These are phyloP conservation scores for Achlya hypogyna DNA, from an alignment of 352 stramenopile species.

Conservation along the genomic window DNA sequence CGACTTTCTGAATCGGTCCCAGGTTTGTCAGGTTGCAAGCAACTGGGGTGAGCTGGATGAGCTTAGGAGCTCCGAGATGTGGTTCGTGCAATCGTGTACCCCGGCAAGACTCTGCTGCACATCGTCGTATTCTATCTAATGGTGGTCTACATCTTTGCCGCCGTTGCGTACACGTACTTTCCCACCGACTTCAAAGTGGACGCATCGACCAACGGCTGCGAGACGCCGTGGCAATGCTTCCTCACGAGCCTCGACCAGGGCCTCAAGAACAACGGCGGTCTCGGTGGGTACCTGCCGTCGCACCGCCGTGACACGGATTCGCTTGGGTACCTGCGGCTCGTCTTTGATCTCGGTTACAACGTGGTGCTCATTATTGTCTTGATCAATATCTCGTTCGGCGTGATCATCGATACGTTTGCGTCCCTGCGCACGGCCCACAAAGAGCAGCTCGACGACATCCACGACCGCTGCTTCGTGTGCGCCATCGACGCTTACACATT, in stretches of 20 bases:
- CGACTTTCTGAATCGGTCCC: conserved; percentile 70
- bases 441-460: conserved; percentile 58
- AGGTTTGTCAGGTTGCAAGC: too few relatives aligned
- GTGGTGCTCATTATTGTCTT: conserved; percentile 58
- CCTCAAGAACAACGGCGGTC: conserved; percentile 50
- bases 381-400: conserved; percentile 67
- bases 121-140: conserved; percentile 33
- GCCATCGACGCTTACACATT: conserved; percentile 74
- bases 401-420: conserved; percentile 77
- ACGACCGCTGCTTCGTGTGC: conserved; percentile 69
- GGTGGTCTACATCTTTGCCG: conserved; percentile 55
- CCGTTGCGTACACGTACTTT: conserved; percentile 68
- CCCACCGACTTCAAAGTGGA: conserved; percentile 46
- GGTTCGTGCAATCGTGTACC: conserved; percentile 45
- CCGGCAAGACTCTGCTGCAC: conserved; percentile 46
- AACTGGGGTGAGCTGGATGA: not conserved
- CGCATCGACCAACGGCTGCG: conserved; percentile 40
- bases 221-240: conserved; percentile 65
- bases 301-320: conserved; percentile 20
- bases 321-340: conserved; percentile 45
- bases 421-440: conserved; percentile 54
- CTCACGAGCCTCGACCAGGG: conserved; percentile 61
- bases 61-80: conserved; percentile 50
- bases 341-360: conserved; percentile 63
- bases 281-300: conserved; percentile 38